A percentile compares a stretch with the other conserved stretches of the same genome.
These are phyloP conservation scores for Chlamydomonas urium DNA, from an alignment of 139 green algal genomes.

Conservation along the genomic window DNA sequence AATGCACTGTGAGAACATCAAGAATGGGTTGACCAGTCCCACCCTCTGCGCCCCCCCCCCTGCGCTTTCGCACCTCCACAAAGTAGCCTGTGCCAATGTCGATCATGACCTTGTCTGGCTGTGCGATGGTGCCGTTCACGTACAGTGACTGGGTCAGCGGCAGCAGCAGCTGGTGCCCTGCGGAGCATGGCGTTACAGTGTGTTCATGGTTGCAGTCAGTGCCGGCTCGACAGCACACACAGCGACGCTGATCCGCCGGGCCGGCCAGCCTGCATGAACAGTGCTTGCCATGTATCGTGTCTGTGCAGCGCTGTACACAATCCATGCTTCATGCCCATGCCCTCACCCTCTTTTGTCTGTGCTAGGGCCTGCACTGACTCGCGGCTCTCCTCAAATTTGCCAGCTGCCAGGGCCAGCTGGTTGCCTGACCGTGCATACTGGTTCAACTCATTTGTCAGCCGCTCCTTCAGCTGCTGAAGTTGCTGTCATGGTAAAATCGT, in stretches of 20 bases:
- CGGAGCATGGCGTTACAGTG: not conserved
- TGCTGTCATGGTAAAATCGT: not conserved
- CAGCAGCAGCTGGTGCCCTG: conserved; percentile 80
- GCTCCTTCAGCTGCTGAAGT: conserved; percentile 16
- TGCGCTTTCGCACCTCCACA: conserved; percentile 60
- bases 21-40: not conserved
- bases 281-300: not conserved
- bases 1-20: not conserved
- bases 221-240: no score
- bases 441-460: conserved; percentile 31
- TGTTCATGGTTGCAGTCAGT: not conserved
- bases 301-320: not conserved
- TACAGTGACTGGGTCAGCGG: conserved; percentile 88
- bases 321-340: not conserved
- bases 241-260: not conserved
- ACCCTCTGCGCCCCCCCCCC: not conserved
- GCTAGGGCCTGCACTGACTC: conserved; percentile 31
- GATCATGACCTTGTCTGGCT: conserved; percentile 74
- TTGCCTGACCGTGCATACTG: conserved; percentile 17
- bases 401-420: conserved; percentile 15
- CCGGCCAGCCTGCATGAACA: not conserved
- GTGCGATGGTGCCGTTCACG: conserved; percentile 67
- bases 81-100: conserved; percentile 92
- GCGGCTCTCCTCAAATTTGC: conserved; percentile 16
- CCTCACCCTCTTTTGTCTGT: conserved; percentile 32